Percentiles rank a stretch among this genome's conserved stretches.
Conservation (phyloP, 345 rosid species). For the Iberis pinnata region DNA sequence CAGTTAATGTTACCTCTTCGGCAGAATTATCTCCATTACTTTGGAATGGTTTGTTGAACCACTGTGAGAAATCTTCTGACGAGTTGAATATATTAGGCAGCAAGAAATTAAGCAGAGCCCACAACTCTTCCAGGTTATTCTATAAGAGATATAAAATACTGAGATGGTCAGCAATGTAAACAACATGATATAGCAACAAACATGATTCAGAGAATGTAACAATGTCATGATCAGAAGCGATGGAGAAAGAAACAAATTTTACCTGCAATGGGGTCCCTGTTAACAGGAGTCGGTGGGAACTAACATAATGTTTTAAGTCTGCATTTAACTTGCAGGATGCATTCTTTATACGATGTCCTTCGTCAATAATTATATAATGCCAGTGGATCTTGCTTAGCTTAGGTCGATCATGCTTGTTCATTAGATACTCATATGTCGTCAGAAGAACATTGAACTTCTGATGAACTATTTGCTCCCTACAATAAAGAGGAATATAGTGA, state of each 20-base stretch:
- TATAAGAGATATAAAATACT: conserved; percentile 26
- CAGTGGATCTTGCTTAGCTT: conserved; percentile 75
- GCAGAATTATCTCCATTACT: conserved; percentile 80
- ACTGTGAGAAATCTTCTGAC: conserved; percentile 91
- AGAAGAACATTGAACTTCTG: conserved; percentile 80
- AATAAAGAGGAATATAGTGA: conserved; percentile 24
- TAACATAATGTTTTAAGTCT: conserved; percentile 72
- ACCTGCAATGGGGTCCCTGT: conserved; percentile 94
- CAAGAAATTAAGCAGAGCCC: conserved; percentile 89
- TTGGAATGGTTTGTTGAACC: conserved; percentile 96
- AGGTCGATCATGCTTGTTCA: conserved; percentile 93
- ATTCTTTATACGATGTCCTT: conserved; percentile 93
- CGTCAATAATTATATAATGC: conserved; percentile 89
- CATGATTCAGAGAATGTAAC: not conserved
- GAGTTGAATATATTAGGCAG: conserved; percentile 91
- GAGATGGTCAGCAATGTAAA: conserved; percentile 5
- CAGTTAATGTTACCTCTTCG: conserved; percentile 50
- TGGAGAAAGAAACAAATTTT: not conserved
- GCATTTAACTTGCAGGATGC: conserved; percentile 95
- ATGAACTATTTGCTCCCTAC: conserved; percentile 80
- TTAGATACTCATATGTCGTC: conserved; percentile 83
- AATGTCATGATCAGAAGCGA: not conserved
- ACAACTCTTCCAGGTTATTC: conserved; percentile 89
- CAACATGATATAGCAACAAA: conserved; percentile 10
- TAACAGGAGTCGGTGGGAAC: conserved; percentile 70